Base-by-base conservation (phyloP, 1,139 yeast genomes). In the Pichia sp. region DNA sequence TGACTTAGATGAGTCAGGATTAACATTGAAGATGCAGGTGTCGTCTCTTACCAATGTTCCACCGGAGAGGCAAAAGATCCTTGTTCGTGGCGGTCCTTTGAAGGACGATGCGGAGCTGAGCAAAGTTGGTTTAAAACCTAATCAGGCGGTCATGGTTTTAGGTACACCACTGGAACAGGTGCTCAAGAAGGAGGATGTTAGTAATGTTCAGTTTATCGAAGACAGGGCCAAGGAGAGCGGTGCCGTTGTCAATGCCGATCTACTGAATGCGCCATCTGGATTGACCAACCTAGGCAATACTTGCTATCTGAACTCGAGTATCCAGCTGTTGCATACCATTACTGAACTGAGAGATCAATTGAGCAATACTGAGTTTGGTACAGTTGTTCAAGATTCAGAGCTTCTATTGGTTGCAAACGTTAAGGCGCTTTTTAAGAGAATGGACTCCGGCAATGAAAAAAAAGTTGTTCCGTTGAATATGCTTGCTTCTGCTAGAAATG, bases 281-380 rank as follows among this genome's bases (percentile, higher is more conserved):
- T 76, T 93, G 59, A 79, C 80, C 56, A 93, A 93, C 68, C 75
- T 90, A 67, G 99, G 99, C 26, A 93, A 95, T 67, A 93, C 99
- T 1, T 95, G 99, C 71, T 93, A 93, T 71, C 79, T 93, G 71
- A 93, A 93, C 69, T 85, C 97, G 1, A 84, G 97, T 2, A 74
- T 93, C 60, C 99, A 93, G 70, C 84, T 92, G 0, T 72, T 93
- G 60, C 82, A 80, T 62, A 80, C 82, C 53, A 79, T 90, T 51
- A 81, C 83, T 30, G 95, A 86, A 66, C 69, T 88, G 47, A 67
- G 66, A 40, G 59, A 61, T 4, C 62, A 62, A 16, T 58, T 70
- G 45, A 50, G 43, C 2, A 57, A 58, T 26, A 50, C 41, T 3
- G 66, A 70, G 42, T 68, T 31, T 46, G 49, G 19, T 23, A 31